Base-by-base conservation (phyloP, 805 yeast species). In the Blastobotrys chiropterorum region DNA sequence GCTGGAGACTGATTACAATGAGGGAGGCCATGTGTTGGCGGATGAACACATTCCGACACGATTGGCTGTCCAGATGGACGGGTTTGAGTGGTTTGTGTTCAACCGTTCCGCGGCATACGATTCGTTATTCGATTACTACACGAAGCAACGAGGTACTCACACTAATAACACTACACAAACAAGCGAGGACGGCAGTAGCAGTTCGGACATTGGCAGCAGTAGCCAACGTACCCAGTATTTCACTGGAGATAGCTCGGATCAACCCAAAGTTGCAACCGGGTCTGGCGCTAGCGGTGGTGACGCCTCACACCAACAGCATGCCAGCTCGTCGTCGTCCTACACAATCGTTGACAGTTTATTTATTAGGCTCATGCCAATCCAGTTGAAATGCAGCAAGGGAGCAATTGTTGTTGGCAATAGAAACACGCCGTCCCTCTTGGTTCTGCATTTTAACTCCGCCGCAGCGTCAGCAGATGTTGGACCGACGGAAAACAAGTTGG, bases 51-150 rank as follows among this genome's bases (percentile, higher is more conserved):
- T 51, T 3, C 62, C 61, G 4, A 45, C 52, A 8, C 53, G 65
- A 16, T 38, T 67, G 53, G 59, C 74, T 2, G 62, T 90, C 2
- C 75, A 78, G 17, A 67, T 85, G 7, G 85, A 82, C 48, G 99
- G 99, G 0, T 62, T 87, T 2, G 99, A 94, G 65, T 68, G 86
- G 45, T 94, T 90, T 64, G 70, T 85, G 52, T 92, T 86, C 67
- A 94, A 94, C 67, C 77, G 94, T 62, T 79, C 87, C 0, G 72
- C 71, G 8, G 90, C 96, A 0, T 94, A 86, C 67, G 90, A 87
- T 43, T 75, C 74, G 49, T 77, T 86, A 14, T 59, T 82, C 26
- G 52, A 53, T 13, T 50, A 43, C 42, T 46, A 41, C 3, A 41
- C 21, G 15, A 38, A 48, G n/a, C n/a, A 26, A 34, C 13, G 21